Evolutionary conservation across 345 rosid genomes (phyloP), one percentile per base, ranked within the genome.

Genomic region (Xanthoceras sorbifolium): DNA sequence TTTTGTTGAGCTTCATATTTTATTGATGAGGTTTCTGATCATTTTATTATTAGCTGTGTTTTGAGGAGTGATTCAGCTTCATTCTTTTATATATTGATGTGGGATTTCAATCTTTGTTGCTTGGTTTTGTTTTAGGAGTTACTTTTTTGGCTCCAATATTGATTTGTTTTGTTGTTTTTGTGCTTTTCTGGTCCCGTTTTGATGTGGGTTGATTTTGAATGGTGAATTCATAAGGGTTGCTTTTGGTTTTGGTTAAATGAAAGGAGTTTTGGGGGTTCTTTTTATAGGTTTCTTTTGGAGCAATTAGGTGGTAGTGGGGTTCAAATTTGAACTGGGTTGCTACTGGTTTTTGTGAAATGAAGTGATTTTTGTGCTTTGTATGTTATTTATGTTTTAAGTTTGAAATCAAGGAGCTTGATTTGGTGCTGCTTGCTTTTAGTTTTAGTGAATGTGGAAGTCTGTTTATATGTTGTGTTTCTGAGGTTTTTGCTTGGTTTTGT

Each of bases 281-380:
- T 40, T 69, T 28, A 6, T 48, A 67, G 77, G 23, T 67, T 73
- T 2, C 74, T 26, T 48, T 76, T 77, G 63, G 61, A 67, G 28
- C 23, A 54, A 26, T 75, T 42, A 54, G 20, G 38, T 9, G 7
- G 25, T 23, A 22, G 31, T 5, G n/a, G 40, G 23, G 59, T 48
- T 29, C 9, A 48, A 50, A 28, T 69, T 29, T 63, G 20, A 59
- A 59, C 11, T 42, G 69, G 60, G 66, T 34, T 70, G 59, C 26
- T 54, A 60, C 61, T 57, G 67, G 32, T 64, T 77, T 75, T 55
- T 22, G 20, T 50, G 20, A 54, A 59, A 15, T 72, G 73, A 40
- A 26, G 31, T 71, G 46, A 18, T 69, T 54, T 62, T 42, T 48
- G 65, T 32, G 38, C 29, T 52, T 67, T 46, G 28, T 22, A 17